Base-by-base conservation (phyloP, 805 yeast genomes). In the Starmerella geochares region DNA sequence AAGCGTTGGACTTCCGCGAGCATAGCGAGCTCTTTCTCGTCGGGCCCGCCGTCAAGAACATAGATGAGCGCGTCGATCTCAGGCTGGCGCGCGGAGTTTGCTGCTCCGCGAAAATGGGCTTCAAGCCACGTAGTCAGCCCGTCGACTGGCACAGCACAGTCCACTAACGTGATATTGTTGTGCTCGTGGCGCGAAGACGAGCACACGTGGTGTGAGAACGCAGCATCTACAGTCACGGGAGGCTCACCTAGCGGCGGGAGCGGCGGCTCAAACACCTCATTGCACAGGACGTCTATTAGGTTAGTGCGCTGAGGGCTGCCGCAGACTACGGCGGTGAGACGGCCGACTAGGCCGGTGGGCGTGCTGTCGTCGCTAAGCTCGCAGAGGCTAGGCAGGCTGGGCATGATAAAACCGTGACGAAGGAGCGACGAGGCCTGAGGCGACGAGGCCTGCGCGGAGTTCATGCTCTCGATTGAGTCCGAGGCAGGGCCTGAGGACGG, bases 91-190 rank as follows among this genome's bases (percentile, higher is more conserved):
- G 42, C 42, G 7, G 42, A 38, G 19, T 24, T 48, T 11, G 42
- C 23, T 2, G 36, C 47, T n/a, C 16, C 27, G 23, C 32, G 36
- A 25, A 47, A 31, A 16, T 47, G 47, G 8, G 37, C n/a, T 20
- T 52, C 55, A 13, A 52, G 48, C 53, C 53, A 52, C 17, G n/a
- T n/a, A 21, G 44, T 10, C 13, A 49, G 23, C 24, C 11, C 48
- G 17, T 14, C 5, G 13, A 39, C 39, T 7, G 38, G 24, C 19
- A 32, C 44, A 35, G 24, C 39, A 23, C 43, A 40, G 21, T 32
- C 47, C n/a, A 36, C 21, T 14, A 51, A 13, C 8, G 40, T 45
- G 24, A 47, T 24, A 37, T 47, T 47, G 46, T 29, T 27, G 17
- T 32, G 32, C 41, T 47, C 54, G 31, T 10, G 23, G 13, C 32